These are phyloP conservation scores for Trichothecium roseum DNA, from an alignment of 2,329 filamentous ascomycete genomes.

Conservation along the genomic window DNA sequence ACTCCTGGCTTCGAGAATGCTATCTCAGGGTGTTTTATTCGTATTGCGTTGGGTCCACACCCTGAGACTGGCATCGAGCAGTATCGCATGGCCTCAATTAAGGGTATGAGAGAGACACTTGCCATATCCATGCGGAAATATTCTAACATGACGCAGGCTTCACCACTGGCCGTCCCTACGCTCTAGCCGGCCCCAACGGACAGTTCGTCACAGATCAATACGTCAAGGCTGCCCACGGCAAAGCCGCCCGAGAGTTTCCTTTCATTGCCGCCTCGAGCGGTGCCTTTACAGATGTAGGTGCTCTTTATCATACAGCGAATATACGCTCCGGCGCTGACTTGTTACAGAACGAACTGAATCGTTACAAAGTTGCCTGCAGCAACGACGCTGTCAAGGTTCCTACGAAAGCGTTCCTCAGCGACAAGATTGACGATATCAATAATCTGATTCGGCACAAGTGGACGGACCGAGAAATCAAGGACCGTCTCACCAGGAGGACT, in stretches of 20 bases:
- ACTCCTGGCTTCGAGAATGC: slow-evolving; percentile 79
- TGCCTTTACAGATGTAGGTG: slow-evolving; percentile 65
- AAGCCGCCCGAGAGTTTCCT: slow-evolving; percentile 73
- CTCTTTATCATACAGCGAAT: not conserved
- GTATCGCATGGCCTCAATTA: slow-evolving; percentile 84
- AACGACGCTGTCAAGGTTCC: slow-evolving; percentile 65
- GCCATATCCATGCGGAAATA: not conserved
- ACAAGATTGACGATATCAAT: slow-evolving; percentile 76
- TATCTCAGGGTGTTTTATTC: slow-evolving; percentile 74
- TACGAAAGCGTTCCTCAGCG: slow-evolving; percentile 55
- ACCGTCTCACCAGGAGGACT: slow-evolving; percentile 64
- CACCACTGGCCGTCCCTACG: slow-evolving; percentile 69
- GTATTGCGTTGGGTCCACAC: slow-evolving; percentile 74
- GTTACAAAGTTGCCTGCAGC: slow-evolving; percentile 65
- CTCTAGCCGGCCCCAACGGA: slow-evolving; percentile 68
- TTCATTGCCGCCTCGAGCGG: slow-evolving; percentile 87
- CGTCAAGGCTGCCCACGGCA: slow-evolving; percentile 70
- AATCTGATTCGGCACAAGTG: slow-evolving; percentile 67
- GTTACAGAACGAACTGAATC: slow-evolving; percentile 61
- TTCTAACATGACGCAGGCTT: slow-evolving; percentile 48
- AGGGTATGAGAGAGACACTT: slow-evolving; percentile 42
- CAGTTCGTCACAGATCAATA: slow-evolving; percentile 80
- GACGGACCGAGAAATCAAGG: slow-evolving; percentile 72
- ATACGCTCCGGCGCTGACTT: slow-evolving; percentile 11
- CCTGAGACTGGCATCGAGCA: slow-evolving; percentile 60